A percentile compares a stretch with the other conserved stretches of the same genome.
Conservation (phyloP, 345 rosid species). For the Pelargonium nanum region DNA sequence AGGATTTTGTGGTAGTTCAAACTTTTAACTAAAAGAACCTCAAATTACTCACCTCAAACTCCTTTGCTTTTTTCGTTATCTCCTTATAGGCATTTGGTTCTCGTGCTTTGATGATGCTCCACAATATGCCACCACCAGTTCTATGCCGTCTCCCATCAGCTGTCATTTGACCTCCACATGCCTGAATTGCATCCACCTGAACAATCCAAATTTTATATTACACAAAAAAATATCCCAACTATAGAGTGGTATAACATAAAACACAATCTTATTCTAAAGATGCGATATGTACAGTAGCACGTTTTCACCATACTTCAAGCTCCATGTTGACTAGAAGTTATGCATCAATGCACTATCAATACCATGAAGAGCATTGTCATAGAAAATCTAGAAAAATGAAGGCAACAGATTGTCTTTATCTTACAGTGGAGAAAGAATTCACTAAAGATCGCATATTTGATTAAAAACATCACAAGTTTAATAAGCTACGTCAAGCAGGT, state of each 20-base stretch:
- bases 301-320: too few relatives aligned
- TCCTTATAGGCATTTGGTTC: slow-evolving; percentile 63
- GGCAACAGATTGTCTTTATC: too few relatives aligned
- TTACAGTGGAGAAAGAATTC: too few relatives aligned
- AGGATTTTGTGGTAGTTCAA: not conserved
- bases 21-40: slow-evolving; percentile 1
- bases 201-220: slow-evolving; percentile 12
- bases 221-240: not conserved
- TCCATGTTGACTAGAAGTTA: too few relatives aligned
- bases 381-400: too few relatives aligned
- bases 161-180: slow-evolving; percentile 93
- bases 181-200: slow-evolving; percentile 77
- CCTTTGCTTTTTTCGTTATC: slow-evolving; percentile 78
- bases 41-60: slow-evolving; percentile 60
- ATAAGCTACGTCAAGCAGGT: too few relatives aligned
- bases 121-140: slow-evolving; percentile 78
- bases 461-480: too few relatives aligned
- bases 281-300: too few relatives aligned
- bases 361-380: too few relatives aligned
- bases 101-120: slow-evolving; percentile 76
- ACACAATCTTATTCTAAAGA: not conserved
- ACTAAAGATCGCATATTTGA: too few relatives aligned
- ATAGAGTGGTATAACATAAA: not conserved
- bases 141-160: slow-evolving; percentile 71
- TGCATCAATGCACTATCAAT: too few relatives aligned